Percentiles rank a stretch among this genome's conserved stretches.
Evolutionary conservation across 768 basidiomycete species (phyloP).

Genomic region (Phallus indusiatus): DNA sequence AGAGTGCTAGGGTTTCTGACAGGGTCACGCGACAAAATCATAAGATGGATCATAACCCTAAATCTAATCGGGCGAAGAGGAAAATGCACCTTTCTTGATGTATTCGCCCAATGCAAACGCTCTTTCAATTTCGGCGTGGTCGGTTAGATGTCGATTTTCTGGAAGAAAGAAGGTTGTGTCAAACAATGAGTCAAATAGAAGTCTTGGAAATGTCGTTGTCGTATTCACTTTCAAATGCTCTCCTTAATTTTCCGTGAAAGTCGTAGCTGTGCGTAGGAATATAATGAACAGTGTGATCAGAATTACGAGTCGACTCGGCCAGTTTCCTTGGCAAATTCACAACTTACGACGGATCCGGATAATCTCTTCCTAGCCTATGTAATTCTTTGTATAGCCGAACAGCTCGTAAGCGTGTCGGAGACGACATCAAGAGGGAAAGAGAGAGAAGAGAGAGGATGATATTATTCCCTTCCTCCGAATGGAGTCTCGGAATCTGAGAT

Average conservation of each 20-base stretch:
- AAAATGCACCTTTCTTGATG: conserved; percentile 66
- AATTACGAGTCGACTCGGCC: not conserved
- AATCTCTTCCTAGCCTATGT: conserved; percentile 69
- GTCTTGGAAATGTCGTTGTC: not conserved
- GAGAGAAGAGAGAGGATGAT: too few relatives aligned
- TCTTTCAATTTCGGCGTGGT: conserved; percentile 64
- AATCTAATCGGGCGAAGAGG: not conserved
- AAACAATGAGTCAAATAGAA: not conserved
- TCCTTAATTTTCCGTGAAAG: conserved; percentile 64
- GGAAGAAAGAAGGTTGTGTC: not conserved
- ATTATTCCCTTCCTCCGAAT: not conserved
- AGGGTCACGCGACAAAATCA: not conserved
- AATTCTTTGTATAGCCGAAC: conserved; percentile 76
- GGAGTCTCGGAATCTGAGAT: not conserved
- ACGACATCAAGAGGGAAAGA: not conserved
- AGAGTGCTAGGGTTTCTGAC: conserved; percentile 75
- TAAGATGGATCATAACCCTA: not conserved
- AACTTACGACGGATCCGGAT: conserved; percentile 71
- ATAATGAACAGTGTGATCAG: not conserved
- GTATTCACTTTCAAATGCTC: conserved; percentile 61
- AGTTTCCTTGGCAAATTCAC: conserved; percentile 4
- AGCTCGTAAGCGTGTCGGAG: conserved; percentile 48
- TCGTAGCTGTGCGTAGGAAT: conserved; percentile 45
- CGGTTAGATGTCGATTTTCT: conserved; percentile 63
- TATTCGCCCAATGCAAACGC: conserved; percentile 71